Evolutionary conservation across 2,329 filamentous ascomycete genomes (phyloP).

Genomic region (Dryadomyces quercivorus): DNA sequence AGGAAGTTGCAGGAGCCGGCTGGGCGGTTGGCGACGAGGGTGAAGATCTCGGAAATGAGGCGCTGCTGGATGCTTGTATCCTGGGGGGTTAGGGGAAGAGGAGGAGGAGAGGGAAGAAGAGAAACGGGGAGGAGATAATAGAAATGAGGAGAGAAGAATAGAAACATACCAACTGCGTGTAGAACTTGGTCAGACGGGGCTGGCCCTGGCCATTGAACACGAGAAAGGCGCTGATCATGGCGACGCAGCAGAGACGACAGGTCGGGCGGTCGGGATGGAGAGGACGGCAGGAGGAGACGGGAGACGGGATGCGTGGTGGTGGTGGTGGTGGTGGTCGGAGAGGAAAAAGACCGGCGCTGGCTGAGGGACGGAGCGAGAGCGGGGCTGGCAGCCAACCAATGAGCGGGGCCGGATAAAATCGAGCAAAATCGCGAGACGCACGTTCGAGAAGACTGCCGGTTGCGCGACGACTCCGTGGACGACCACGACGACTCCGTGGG

Average conservation of each 20-base stretch:
- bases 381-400: no score
- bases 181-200: slow-evolving; percentile 94
- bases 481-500: background rate
- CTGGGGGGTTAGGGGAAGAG: slow-evolving; percentile 30
- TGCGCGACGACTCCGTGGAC: background rate
- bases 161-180: slow-evolving; percentile 71
- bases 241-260: slow-evolving; percentile 8
- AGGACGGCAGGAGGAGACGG: background rate
- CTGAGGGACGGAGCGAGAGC: background rate
- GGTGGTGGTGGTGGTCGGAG: no score
- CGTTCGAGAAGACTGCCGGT: no score
- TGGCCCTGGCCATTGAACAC: slow-evolving; percentile 99
- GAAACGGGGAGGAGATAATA: background rate
- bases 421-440: background rate
- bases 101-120: background rate
- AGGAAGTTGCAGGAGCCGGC: slow-evolving; percentile 96
- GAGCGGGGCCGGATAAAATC: background rate
- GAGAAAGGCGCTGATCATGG: slow-evolving; percentile 96
- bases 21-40: slow-evolving; percentile 82
- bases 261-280: background rate
- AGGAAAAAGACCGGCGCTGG: background rate
- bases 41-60: slow-evolving; percentile 94
- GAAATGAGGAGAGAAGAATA: slow-evolving; percentile 3
- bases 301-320: background rate
- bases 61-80: slow-evolving; percentile 96